Conservation (phyloP, 495 filamentous ascomycete species). For the Aspergillus bridgeri region DNA sequence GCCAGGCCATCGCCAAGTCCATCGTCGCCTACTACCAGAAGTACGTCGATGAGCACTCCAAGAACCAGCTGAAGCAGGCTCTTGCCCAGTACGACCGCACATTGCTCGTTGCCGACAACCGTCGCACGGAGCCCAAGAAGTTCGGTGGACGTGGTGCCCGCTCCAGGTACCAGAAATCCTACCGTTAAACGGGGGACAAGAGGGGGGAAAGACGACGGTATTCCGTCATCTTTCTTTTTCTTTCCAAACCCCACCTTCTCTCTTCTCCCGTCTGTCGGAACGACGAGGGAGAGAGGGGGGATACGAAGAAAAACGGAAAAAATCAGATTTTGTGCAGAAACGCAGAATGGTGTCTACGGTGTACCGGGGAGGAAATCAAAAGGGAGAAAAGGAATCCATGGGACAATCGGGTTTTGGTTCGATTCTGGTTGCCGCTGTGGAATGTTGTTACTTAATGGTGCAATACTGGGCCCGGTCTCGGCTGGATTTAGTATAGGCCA, state of each 20-base stretch:
- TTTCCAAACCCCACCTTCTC: constrained; percentile 13
- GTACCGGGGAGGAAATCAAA: constrained; percentile 18
- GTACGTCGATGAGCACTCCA: constrained; percentile 99
- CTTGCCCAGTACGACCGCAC: constrained; percentile 94
- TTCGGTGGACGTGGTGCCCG: constrained; percentile 85
- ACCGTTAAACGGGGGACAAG: constrained; percentile 52
- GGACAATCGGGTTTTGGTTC: constrained; percentile 13
- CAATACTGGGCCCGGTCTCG: constrained; percentile 25
- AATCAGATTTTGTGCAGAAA: not conserved
- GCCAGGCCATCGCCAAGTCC: constrained; percentile 97
- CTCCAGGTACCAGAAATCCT: constrained; percentile 91
- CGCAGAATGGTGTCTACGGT: constrained; percentile 20
- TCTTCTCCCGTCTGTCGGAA: not conserved
- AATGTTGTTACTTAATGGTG: constrained; percentile 16
- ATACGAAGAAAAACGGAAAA: constrained; percentile 7
- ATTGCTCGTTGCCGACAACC: constrained; percentile 95
- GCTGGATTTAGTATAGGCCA: constrained; percentile 33
- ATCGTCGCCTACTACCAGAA: constrained; percentile 99
- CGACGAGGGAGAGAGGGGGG: not conserved
- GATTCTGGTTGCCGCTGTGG: constrained; percentile 22
- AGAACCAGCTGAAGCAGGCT: constrained; percentile 97
- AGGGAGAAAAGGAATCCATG: constrained; percentile 10
- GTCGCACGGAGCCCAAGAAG: constrained; percentile 92
- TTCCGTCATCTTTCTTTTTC: constrained; percentile 8
- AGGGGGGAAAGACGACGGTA: constrained; percentile 15